Base-by-base conservation (phyloP, 495 filamentous ascomycete genomes). In the Hypomontagnella submonticulosa region DNA sequence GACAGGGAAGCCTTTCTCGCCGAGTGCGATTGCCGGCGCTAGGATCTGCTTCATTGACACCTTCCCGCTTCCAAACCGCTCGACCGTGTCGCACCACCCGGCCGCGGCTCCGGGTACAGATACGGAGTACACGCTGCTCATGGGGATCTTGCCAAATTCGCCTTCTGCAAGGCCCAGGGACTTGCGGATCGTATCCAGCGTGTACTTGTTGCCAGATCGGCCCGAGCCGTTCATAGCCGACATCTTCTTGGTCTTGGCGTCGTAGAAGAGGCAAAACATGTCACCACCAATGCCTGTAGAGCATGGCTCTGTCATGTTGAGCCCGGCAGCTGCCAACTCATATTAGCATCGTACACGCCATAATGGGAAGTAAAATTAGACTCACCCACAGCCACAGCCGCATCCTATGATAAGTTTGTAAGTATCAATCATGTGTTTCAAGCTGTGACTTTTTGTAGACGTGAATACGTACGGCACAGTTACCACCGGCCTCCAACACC, bases 231-330 rank as follows among this genome's bases (percentile, higher is more conserved):
- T 99, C 63, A 99, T 76, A 7, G 91, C 90, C 60, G 87, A 88
- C 9, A 97, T 86, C 57, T 89, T 91, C 68, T 88, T 89, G 0
- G 88, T 94, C 65, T 89, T 85, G 48, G 91, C 89, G 70, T 92
- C 83, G 78, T 96, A 98, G 83, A 88, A 98, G 8, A 99, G 88
- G 74, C 92, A 96, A 82, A 99, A 99, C 88, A 97, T 92, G 78
- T 99, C 95, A 32, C 95, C 95, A 59, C 96, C 95, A 63, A 99
- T 97, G n/a, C 95, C 95, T 2, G 95, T 98, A 0, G 89, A 93
- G 38, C 88, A 85, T 10, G 95, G 96, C 71, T 99, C 96, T 3
- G 96, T 96, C 75, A 98, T 87, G 77, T 97, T 97, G 20, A 99
- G 77, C 23, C 85, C 92, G 36, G 95, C 95, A 42, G 93, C 91